phyloP scores from a whole-genome alignment of 2,329 filamentous ascomycete genomes.

The Colletotrichum caudatum region DNA sequence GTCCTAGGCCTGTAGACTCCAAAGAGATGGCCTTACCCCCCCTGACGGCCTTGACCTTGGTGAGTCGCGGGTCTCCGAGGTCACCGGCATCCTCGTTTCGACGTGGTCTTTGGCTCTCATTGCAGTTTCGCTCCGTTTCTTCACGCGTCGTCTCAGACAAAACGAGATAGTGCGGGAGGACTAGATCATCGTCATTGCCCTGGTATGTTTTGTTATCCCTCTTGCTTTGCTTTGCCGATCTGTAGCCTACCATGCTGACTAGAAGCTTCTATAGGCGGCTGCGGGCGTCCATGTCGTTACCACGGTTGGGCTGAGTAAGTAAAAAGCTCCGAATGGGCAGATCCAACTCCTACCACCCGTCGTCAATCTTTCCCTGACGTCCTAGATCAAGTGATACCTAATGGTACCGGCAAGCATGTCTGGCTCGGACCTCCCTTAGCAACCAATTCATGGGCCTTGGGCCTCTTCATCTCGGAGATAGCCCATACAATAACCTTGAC shows the following conservation, averaged over 20 bases:
- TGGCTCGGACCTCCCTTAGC: slow-evolving; percentile 44
- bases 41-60: slow-evolving; percentile 41
- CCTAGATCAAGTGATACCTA: slow-evolving; percentile 38
- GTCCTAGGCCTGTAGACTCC: too few species aligned
- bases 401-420: slow-evolving; percentile 44
- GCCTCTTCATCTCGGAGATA: slow-evolving; percentile 45
- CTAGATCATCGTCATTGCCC: slow-evolving; percentile 44
- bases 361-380: not conserved
- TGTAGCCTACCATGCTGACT: not conserved
- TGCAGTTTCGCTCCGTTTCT: slow-evolving; percentile 42
- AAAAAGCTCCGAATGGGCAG: too few species aligned
- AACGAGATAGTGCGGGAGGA: slow-evolving; percentile 45
- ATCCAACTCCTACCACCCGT: not conserved
- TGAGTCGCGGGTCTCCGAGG: slow-evolving; percentile 40
- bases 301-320: slow-evolving; percentile 43
- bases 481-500: slow-evolving; percentile 43
- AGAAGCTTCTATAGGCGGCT: slow-evolving; percentile 14
- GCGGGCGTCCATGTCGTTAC: slow-evolving; percentile 40
- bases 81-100: slow-evolving; percentile 41
- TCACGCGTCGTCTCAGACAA: slow-evolving; percentile 42
- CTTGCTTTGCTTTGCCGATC: not conserved
- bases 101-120: slow-evolving; percentile 42
- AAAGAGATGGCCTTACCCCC: not conserved
- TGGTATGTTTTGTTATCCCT: slow-evolving; percentile 37
- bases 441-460: slow-evolving; percentile 42